Conservation (phyloP, 108 stramenopile species). For the Pseudonitzschia multistriata region DNA sequence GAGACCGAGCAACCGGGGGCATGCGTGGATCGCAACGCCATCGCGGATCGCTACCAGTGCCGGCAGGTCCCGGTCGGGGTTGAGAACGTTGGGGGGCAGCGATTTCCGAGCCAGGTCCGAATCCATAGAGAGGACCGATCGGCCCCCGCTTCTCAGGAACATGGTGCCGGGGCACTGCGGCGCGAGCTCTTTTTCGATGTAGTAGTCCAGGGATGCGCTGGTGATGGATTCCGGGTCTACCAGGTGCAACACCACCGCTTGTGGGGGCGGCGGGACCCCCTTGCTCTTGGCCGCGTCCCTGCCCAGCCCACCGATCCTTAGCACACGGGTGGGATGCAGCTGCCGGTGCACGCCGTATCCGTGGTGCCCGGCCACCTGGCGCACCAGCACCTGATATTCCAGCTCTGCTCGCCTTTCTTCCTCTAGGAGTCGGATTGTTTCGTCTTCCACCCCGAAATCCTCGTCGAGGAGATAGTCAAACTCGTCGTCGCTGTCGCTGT, state of each 20-base stretch:
- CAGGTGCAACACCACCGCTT: constrained; percentile 70
- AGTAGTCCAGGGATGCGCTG: constrained; percentile 74
- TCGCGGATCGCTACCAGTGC: constrained; percentile 66
- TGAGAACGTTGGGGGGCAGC: constrained; percentile 14
- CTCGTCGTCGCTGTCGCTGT: constrained; percentile 57
- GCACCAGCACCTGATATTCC: constrained; percentile 44
- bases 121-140: constrained; percentile 48
- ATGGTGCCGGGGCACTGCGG: constrained; percentile 49
- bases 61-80: constrained; percentile 57
- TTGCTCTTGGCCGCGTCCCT: constrained; percentile 2
- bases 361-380: constrained; percentile 55
- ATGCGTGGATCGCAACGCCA: constrained; percentile 55
- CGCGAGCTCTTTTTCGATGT: constrained; percentile 51
- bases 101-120: constrained; percentile 28
- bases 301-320: constrained; percentile 55
- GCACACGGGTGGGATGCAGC: constrained; percentile 64
- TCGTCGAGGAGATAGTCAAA: constrained; percentile 86
- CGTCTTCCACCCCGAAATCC: constrained; percentile 44
- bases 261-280: constrained; percentile 16
- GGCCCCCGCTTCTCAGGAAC: constrained; percentile 61
- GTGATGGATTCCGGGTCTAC: constrained; percentile 56
- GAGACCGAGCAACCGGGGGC: constrained; percentile 53
- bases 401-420: constrained; percentile 64
- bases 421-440: constrained; percentile 28
- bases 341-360: constrained; percentile 83